phyloP scores from a whole-genome alignment of 495 filamentous ascomycete genomes.

The Apiosordaria backusii region DNA sequence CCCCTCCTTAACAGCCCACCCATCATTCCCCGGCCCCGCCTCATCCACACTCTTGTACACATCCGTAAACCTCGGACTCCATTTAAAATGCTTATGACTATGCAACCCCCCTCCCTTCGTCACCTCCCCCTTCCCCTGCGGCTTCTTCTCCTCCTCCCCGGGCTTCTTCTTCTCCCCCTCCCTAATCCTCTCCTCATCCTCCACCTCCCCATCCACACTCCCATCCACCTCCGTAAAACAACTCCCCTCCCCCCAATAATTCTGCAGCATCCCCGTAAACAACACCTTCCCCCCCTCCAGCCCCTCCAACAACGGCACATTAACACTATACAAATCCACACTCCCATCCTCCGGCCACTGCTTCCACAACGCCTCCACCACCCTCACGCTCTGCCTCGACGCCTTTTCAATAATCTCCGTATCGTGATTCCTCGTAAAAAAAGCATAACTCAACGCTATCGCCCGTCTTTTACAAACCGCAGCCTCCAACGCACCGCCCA shows the following conservation, averaged over 20 bases:
- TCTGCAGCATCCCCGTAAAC: constrained; percentile 81
- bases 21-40: constrained; percentile 80
- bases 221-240: constrained; percentile 76
- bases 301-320: constrained; percentile 73
- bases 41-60: constrained; percentile 81
- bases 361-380: constrained; percentile 72
- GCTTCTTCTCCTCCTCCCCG: constrained; percentile 21
- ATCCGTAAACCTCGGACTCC: constrained; percentile 83
- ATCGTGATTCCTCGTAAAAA: constrained; percentile 77
- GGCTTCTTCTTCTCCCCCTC: constrained; percentile 52
- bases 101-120: constrained; percentile 33
- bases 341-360: constrained; percentile 64
- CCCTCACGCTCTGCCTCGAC: constrained; percentile 59
- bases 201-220: constrained; percentile 54
- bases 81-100: constrained; percentile 86
- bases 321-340: constrained; percentile 81
- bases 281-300: constrained; percentile 65
- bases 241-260: constrained; percentile 73
- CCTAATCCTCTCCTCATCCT: constrained; percentile 64
- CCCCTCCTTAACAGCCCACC: constrained; percentile 86
- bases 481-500: constrained; percentile 89
- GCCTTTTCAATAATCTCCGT: constrained; percentile 72
- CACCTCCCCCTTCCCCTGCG: constrained; percentile 24
- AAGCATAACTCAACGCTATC: constrained; percentile 85
- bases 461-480: constrained; percentile 74